Evolutionary conservation across 2,329 filamentous ascomycete species (phyloP).

Genomic region (Colletotrichum sp.): DNA sequence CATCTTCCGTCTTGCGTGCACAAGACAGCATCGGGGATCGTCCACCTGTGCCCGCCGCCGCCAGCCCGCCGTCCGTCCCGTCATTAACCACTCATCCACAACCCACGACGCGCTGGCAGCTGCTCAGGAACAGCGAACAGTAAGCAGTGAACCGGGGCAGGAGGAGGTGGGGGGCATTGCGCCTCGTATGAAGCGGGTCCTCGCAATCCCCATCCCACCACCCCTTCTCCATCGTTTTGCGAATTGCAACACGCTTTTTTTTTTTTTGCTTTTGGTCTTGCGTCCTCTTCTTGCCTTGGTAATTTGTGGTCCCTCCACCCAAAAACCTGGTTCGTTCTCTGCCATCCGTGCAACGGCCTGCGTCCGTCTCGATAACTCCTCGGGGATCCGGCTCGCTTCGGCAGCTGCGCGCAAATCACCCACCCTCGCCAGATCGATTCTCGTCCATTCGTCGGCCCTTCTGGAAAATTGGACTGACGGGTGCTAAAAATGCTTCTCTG

Average conservation of each 20-base stretch:
- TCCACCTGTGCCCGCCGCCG: background rate
- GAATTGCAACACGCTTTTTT: background rate
- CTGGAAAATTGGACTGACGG: background rate
- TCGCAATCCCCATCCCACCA: background rate
- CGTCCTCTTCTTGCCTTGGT: background rate
- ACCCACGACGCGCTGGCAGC: background rate
- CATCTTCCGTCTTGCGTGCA: background rate
- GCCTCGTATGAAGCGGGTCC: slow-evolving; percentile 19
- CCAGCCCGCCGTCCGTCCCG: background rate
- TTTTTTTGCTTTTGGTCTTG: background rate
- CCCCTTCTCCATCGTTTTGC: background rate
- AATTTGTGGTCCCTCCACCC: background rate
- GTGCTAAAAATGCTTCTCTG: slow-evolving; percentile 19
- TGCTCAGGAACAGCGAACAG: background rate
- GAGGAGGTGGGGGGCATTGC: background rate
- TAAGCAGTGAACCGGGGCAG: background rate
- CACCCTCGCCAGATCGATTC: background rate
- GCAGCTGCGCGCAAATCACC: background rate
- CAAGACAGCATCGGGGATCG: background rate
- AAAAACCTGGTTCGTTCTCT: background rate
- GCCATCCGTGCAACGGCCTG: background rate
- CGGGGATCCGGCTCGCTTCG: background rate
- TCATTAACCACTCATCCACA: background rate
- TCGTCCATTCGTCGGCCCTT: background rate
- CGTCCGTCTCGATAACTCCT: background rate